Evolutionary conservation across 441 rosid species (phyloP), one percentile per base, ranked within the genome.

Genomic region (Erodium moschatum): DNA sequence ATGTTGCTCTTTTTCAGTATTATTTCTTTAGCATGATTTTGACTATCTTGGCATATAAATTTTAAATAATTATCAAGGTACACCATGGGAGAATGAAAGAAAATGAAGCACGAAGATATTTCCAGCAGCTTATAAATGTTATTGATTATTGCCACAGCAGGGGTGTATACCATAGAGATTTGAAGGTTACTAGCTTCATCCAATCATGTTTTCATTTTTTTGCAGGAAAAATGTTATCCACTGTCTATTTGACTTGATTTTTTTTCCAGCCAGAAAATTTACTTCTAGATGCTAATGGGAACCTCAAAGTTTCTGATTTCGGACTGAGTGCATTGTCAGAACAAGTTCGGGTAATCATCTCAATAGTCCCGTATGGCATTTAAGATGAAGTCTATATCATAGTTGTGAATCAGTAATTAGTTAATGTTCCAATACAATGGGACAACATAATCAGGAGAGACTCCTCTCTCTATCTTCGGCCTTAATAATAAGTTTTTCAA

Each of bases 111-210:
- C 81, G 98, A 46, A 83, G 92, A 62, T 93, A 93, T 75, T 93
- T 93, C 67, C 98, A 93, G 81, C 97, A 93, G 81, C 96, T 93
- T 77, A 84, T 93, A 68, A 89, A 93, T 83, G 89, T 87, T 64
- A 92, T 93, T 58, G 98, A 93, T 73, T 93, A 90, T 73, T 93
- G 96, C 77, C 98, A 93, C 76, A 93, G 98, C 72, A 85, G 98
- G 79, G 98, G 97, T 73, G 98, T 93, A 58, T 93, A 81, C 79
- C 98, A 93, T 74, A 84, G 98, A 83, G 97, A 93, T 67, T 85
- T 93, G 18, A 93, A 93, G 97, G 98, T 92, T 11, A 52, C 60
- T 52, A 16, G 60, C 19, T 15, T 52, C 20, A 15, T 52, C 8
- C 60, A n/a, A 52, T 52, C 60, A 16, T 52, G 20, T 52, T 52